Evolutionary conservation across 768 basidiomycete genomes (phyloP), one percentile per base, ranked within the genome.

Genomic region (Boletus sp.): DNA sequence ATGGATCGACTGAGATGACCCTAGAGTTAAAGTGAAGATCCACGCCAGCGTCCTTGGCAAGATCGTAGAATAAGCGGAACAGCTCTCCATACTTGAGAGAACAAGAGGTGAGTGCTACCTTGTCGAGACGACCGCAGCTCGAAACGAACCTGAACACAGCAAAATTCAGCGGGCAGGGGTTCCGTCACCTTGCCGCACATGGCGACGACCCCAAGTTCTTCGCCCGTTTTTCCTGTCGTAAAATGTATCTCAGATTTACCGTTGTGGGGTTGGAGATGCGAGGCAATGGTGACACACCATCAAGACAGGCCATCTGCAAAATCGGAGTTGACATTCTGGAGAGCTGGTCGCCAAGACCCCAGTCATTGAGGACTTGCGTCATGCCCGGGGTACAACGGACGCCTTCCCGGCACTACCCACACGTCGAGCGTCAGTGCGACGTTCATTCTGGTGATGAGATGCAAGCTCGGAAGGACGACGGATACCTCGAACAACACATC

Each of bases 371-470:
- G 1, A 84, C 67, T 33, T 76, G 75, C 34, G 81, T 81, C 77
- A 84, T 77, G 56, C 83, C 81, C 1, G 84, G 82, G n/a, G 80
- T 78, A 0, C 78, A 72, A 13, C 76, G 74, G 15, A 78, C 62
- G 25, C 75, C 77, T 7, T 70, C 73, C 15, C 64, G 65, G 34
- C 62, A 68, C 73, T 77, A 38, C 4, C 8, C 5, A 23, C 5
- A 8, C 1, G 29, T 6, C 30, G 25, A 17, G 49, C 2, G 34
- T 52, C 35, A 47, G 44, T 23, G 30, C 30, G 29, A n/a, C 30
- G 3, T 10, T 35, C 17, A 37, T 11, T 9, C 8, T 33, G 8
- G 3, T 3, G 32, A 15, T 6, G 8, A 8, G 3, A 27, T 5
- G 7, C 4, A 25, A 38, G 4, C 15, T 6, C 3, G 7, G n/a